A percentile compares a stretch with the other conserved stretches of the same genome.
Evolutionary conservation across 169 alveolate species (phyloP).

Genomic region (Cardiosporidium cionae): DNA sequence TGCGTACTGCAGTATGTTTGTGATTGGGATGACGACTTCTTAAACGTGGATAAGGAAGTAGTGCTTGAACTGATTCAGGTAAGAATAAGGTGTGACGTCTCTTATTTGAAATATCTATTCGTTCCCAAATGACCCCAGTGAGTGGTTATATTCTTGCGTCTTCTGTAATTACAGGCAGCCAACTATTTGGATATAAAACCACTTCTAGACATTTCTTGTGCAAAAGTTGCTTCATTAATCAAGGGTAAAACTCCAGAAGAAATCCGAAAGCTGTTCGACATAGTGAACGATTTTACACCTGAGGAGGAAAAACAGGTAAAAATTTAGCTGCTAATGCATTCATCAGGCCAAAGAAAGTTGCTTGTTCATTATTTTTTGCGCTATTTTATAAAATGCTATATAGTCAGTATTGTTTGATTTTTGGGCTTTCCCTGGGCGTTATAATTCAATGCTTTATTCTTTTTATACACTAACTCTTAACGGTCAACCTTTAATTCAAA

Average conservation of each 20-base stretch:
- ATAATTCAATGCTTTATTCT: not conserved
- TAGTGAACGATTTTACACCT: conserved; percentile 88
- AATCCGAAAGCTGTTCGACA: conserved; percentile 81
- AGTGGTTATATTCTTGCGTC: not conserved
- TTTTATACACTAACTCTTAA: not conserved
- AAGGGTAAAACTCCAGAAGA: conserved; percentile 76
- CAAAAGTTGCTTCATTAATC: conserved; percentile 86
- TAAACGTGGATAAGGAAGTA: conserved; percentile 79
- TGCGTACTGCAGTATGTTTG: conserved; percentile 50
- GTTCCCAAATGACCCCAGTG: not conserved
- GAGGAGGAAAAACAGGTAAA: conserved; percentile 84
- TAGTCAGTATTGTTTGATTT: not conserved
- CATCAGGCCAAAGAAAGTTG: not conserved
- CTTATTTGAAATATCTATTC: not conserved
- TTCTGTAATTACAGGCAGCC: conserved; percentile 65
- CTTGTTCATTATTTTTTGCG: not conserved
- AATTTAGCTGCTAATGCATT: not conserved
- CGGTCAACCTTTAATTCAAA: not conserved
- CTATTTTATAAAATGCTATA: not conserved
- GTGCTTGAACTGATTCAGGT: conserved; percentile 74
- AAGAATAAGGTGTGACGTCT: not conserved
- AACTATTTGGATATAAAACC: conserved; percentile 85
- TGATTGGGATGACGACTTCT: conserved; percentile 82
- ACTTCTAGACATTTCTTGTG: conserved; percentile 80
- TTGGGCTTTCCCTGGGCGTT: not conserved